Base-by-base conservation (phyloP, 1,284 basidiomycete genomes). In the Ganoderma lingzhi region DNA sequence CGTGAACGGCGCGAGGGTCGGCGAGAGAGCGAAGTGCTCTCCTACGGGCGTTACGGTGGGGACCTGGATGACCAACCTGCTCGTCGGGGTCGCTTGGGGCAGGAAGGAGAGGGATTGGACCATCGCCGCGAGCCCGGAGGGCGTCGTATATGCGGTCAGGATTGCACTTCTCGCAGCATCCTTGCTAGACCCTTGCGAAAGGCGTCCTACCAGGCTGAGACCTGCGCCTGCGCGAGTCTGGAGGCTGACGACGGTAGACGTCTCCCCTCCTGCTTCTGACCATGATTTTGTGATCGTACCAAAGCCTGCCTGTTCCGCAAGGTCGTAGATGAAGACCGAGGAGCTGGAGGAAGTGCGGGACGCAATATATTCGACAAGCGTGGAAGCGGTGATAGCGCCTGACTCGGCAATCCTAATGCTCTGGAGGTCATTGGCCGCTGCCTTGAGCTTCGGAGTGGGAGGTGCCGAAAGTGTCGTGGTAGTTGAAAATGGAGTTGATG, bases 161-260 rank as follows among this genome's bases (percentile, higher is more conserved):
- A 92, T 80, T 37, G 88, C 83, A 42, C 87, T 87, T 63, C 82
- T 85, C 44, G 82, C 81, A 12, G 85, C 84, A 71, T 91, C 90
- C 73, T 86, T 85, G 78, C 91, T 93, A n/a, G 92, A 88, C 30
- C 91, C 89, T 73, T 94, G 90, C 10, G 91, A 92, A 63, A 96
- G 84, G 71, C 95, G 88, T 19, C 96, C 96, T 51, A 95, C 89
- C 70, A 98, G 84, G 76, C 89, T 89, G 67, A 96, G 82, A 19
- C 96, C 96, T 28, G 96, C 95, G 62, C 96, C 96, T 19, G 92
- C 86, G 68, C 96, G 87, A n/a, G 94, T 96, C 83, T 97, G 95
- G 66, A 96, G 84, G 66, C 87, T 82, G 70, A 93, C 84, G 10
- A 93, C 88, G 66, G 89, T 85, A 2, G 89, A 85, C 6, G 86